Evolutionary conservation across 129 eudicot species (phyloP).

Genomic region (Tagetes patula): DNA sequence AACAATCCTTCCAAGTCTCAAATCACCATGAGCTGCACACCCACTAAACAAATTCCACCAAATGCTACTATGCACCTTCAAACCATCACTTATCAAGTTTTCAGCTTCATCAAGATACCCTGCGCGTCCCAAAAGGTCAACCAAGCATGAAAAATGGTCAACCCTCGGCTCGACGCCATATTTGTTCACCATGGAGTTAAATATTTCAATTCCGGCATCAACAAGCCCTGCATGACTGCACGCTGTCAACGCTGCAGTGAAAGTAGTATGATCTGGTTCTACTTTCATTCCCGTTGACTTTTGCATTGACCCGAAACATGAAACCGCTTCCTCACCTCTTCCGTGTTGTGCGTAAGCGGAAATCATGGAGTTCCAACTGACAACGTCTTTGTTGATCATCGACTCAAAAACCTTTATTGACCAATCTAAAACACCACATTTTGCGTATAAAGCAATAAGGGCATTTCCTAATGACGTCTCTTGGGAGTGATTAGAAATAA

Average conservation of each 20-base stretch:
- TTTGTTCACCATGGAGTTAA: slow-evolving; percentile 63
- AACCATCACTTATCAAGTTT: slow-evolving; percentile 37
- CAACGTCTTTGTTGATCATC: slow-evolving; percentile 55
- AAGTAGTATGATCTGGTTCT: slow-evolving; percentile 68
- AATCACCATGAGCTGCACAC: slow-evolving; percentile 80
- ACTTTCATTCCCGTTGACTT: slow-evolving; percentile 35
- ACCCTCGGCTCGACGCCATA: slow-evolving; percentile 58
- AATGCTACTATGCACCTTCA: slow-evolving; percentile 49
- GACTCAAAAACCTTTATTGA: slow-evolving; percentile 48
- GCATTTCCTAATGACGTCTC: slow-evolving; percentile 71
- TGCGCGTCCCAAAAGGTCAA: slow-evolving; percentile 74
- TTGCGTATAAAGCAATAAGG: slow-evolving; percentile 69
- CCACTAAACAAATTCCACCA: slow-evolving; percentile 89
- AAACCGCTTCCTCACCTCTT: slow-evolving; percentile 60
- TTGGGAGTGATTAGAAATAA: slow-evolving; percentile 37
- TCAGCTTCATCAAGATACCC: slow-evolving; percentile 80
- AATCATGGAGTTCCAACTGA: slow-evolving; percentile 84
- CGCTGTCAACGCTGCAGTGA: slow-evolving; percentile 71
- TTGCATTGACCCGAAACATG: slow-evolving; percentile 59
- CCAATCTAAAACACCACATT: slow-evolving; percentile 60
- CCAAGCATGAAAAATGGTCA: slow-evolving; percentile 80
- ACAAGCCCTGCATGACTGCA: slow-evolving; percentile 87
- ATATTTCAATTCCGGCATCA: slow-evolving; percentile 57
- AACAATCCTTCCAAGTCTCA: slow-evolving; percentile 60
- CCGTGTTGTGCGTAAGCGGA: slow-evolving; percentile 80